These are phyloP conservation scores for Penicillium daleae DNA, from an alignment of 495 filamentous ascomycete species.

Conservation along the genomic window DNA sequence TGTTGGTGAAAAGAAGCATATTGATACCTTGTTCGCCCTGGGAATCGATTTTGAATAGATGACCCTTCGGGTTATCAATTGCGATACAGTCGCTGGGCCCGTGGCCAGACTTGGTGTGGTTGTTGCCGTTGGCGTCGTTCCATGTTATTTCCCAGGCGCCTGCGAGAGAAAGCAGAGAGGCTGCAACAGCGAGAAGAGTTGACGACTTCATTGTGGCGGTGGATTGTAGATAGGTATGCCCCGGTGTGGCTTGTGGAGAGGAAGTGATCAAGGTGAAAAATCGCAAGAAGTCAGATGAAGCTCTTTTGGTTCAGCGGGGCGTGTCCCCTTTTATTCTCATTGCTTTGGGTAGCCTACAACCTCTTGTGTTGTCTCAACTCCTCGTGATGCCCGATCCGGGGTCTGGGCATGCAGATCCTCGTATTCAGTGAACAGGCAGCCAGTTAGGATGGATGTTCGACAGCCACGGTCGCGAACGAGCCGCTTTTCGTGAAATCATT, in stretches of 20 bases:
- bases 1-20: conserved; percentile 27
- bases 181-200: conserved; percentile 14
- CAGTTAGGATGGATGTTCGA: neutral
- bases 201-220: conserved; percentile 23
- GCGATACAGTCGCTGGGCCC: conserved; percentile 26
- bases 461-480: neutral
- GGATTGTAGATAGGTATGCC: neutral
- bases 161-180: conserved; percentile 14
- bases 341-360: neutral
- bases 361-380: neutral
- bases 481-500: neutral
- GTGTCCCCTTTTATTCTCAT: neutral
- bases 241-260: neutral
- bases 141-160: conserved; percentile 31
- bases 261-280: neutral
- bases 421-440: conserved; percentile 13
- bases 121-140: conserved; percentile 18
- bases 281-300: neutral
- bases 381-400: conserved; percentile 12
- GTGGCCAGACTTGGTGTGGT: conserved; percentile 14
- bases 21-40: conserved; percentile 27
- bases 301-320: neutral
- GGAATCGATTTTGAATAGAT: conserved; percentile 23
- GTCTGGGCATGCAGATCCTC: conserved; percentile 16
- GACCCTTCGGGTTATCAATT: conserved; percentile 24